These are phyloP conservation scores for Hammondia hammondi DNA, from an alignment of 169 alveolate species.

Conservation along the genomic window DNA sequence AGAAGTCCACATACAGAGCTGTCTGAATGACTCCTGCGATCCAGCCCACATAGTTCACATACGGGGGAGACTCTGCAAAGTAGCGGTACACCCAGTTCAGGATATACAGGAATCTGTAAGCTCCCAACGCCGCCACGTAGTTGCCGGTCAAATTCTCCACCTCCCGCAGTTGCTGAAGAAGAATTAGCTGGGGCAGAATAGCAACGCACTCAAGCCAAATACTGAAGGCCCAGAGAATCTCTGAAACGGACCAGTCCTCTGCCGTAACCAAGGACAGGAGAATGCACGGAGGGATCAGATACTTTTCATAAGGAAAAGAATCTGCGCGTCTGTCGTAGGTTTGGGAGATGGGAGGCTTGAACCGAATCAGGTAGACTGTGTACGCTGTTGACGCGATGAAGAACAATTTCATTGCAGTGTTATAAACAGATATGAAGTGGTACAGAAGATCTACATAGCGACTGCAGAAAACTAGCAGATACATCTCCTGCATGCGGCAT, in stretches of 20 bases:
- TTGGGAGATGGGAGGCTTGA: constrained; percentile 85
- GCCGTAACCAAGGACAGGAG: constrained; percentile 82
- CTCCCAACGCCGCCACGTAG: constrained; percentile 93
- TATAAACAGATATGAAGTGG: constrained; percentile 91
- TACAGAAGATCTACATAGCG: constrained; percentile 89
- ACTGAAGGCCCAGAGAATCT: constrained; percentile 93
- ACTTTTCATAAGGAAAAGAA: constrained; percentile 91
- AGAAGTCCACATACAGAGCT: constrained; percentile 93
- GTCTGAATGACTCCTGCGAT: constrained; percentile 94
- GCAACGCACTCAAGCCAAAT: constrained; percentile 97
- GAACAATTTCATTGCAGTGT: constrained; percentile 92
- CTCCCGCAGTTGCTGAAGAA: constrained; percentile 92
- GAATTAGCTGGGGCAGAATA: constrained; percentile 93
- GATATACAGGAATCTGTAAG: constrained; percentile 93
- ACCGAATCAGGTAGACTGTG: constrained; percentile 87
- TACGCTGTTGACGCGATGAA: constrained; percentile 89
- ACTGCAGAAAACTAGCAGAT: constrained; percentile 91
- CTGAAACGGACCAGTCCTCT: constrained; percentile 65
- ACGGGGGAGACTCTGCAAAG: constrained; percentile 81
- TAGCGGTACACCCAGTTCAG: constrained; percentile 93
- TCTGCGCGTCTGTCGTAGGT: constrained; percentile 93
- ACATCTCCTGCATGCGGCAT: constrained; percentile 95
- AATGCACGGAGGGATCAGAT: constrained; percentile 87
- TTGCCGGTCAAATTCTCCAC: constrained; percentile 95
- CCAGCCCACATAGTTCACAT: constrained; percentile 89